Base-by-base conservation (phyloP, 2,329 filamentous ascomycete species). In the Claviceps fusiformis region DNA sequence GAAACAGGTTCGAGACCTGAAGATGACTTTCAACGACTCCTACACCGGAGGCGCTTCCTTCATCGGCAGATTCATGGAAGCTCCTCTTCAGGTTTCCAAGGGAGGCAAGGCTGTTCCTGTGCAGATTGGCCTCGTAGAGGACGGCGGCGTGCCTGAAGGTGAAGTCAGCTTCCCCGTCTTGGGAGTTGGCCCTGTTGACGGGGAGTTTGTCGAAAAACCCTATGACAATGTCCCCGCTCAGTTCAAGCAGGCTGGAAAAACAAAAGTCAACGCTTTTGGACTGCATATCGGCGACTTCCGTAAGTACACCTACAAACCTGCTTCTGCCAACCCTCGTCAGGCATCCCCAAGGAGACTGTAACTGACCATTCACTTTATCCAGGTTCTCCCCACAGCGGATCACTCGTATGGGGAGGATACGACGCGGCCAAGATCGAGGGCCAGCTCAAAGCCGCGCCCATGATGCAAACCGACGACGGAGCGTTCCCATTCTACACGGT, bases 401-500 rank as follows among this genome's bases (percentile, higher is more conserved):
- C 55, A 3, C 11, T 56, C 6, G 31, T 56, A 3, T 56, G 52
- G 29, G 55, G 55, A n/a, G 55, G 55, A 31, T 37, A 54, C 35
- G 55, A 52, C 29, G 50, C 50, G 15, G 50, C 50, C 39, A 52
- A 52, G 13, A 31, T 52, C 43, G 50, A 52, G 2, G 50, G 50
- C 27, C 3, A 52, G 39, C 50, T 52, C 39, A 44, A 50, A 33
- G 7, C 29, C 9, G 46, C 51, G 2, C 55, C n/a, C 3, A 33
- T 44, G 31, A 29, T 35, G 29, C 31, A 11, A 29, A 13, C 1
- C 24, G 3, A 3, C 1, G 31, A 15, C 15, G 51, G 17, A 15
- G 24, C 17, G 13, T 15, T 52, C 6, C 15, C 50, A 7, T 15
- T 1, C 0, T 52, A 44, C 19, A 27, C 44, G 2, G 50, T 52